Base-by-base conservation (phyloP, 2,329 filamentous ascomycete genomes). In the Aurifilum marmelostoma region DNA sequence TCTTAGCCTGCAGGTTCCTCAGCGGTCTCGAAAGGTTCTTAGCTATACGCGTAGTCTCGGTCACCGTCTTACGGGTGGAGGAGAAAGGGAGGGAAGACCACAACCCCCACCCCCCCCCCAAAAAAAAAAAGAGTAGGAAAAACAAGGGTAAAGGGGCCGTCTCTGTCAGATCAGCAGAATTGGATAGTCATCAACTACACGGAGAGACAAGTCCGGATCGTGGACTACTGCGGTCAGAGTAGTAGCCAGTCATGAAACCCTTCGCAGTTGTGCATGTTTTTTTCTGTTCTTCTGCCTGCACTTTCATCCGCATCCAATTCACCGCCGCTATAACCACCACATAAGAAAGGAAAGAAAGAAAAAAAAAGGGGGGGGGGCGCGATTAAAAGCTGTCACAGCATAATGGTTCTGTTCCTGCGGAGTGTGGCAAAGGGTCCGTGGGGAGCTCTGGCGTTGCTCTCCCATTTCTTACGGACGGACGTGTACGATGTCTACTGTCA, bases 401-500 rank as follows among this genome's bases (percentile, higher is more conserved):
- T 8, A 16, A 16, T 16, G 0, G 16, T 7, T 14, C 29, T 54
- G 52, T 54, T 24, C 24, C 11, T 54, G 24, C 24, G 14, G 52
- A 54, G 52, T 29, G 24, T 27, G 3, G 14, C 29, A 29, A 6
- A 27, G 52, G 27, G 16, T 27, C 39, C 21, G n/a, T 61, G 34
- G 32, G 59, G 59, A 8, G 16, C 32, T n/a, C 14, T 61, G 59
- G 39, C 34, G n/a, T 21, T 61, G n/a, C 9, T 68, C 7, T 27
- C 24, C 41, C 58, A 27, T 18, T 18, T 68, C n/a, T 16, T 60
- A 21, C 60, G n/a, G 29, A 39, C 56, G 34, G 67, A 41, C 12
- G 12, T 68, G 16, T 68, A 68, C 14, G 52, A 63, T 24, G 34
- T 68, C 34, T 66, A 39, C 4, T 66, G 62, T 3, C 67, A 68